These are phyloP conservation scores for Arabidopsis lyrata DNA, from an alignment of 441 rosid genomes.

Conservation along the genomic window DNA sequence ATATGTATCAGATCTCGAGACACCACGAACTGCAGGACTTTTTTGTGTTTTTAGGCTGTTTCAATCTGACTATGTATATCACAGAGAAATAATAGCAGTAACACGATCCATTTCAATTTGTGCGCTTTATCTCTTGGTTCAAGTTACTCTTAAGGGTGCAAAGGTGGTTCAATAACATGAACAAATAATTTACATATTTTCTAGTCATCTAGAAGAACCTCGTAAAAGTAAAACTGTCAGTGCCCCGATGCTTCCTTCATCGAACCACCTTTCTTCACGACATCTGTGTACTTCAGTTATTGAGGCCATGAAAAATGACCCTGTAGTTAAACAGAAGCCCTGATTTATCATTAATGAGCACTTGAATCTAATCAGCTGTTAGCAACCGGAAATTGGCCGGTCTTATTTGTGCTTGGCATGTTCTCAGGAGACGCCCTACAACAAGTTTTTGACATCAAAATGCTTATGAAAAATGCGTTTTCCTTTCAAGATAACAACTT, in stretches of 20 bases:
- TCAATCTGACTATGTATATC: slow-evolving; percentile 10
- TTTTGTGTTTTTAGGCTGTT: slow-evolving; percentile 22
- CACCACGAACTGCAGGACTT: slow-evolving; percentile 28
- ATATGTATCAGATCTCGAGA: slow-evolving; percentile 29
- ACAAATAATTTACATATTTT: slow-evolving; percentile 22
- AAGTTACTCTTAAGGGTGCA: slow-evolving; percentile 29
- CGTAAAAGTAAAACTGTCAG: neutral
- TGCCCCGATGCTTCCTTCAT: slow-evolving; percentile 24
- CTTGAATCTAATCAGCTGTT: slow-evolving; percentile 30
- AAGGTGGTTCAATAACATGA: slow-evolving; percentile 26
- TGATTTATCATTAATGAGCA: slow-evolving; percentile 10
- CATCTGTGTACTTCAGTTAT: slow-evolving; percentile 15
- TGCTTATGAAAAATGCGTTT: neutral
- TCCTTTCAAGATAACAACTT: neutral
- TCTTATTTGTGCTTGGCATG: slow-evolving; percentile 32
- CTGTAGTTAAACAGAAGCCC: slow-evolving; percentile 1
- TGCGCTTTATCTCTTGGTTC: slow-evolving; percentile 28
- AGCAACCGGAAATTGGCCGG: slow-evolving; percentile 11
- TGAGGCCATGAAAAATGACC: slow-evolving; percentile 12
- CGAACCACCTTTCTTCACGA: slow-evolving; percentile 5
- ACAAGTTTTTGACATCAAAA: slow-evolving; percentile 10
- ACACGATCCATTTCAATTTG: slow-evolving; percentile 19
- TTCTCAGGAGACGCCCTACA: slow-evolving; percentile 61
- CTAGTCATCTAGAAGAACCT: slow-evolving; percentile 23
- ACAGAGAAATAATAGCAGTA: slow-evolving; percentile 24